Conservation (phyloP, 1,284 basidiomycete species). For the Tilletia caries region DNA sequence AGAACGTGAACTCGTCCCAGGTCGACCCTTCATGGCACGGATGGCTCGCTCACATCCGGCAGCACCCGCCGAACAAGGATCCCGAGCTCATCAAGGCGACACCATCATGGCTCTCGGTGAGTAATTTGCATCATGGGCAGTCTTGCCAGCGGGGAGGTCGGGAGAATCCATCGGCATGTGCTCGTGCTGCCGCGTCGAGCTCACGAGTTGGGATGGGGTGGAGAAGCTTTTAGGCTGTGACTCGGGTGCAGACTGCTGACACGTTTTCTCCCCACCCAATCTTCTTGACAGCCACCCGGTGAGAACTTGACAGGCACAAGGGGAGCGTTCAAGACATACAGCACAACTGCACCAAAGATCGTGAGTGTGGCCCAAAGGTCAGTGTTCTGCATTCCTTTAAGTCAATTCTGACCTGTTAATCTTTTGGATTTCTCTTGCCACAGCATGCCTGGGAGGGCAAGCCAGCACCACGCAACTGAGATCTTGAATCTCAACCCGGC, state of each 20-base stretch:
- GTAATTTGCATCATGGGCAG: too few relatives aligned
- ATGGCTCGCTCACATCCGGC: constrained; percentile 47
- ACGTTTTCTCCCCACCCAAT: too few relatives aligned
- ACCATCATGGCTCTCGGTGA: constrained; percentile 7
- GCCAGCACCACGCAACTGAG: constrained; percentile 7
- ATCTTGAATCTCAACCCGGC: too few relatives aligned
- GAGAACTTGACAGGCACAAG: constrained; percentile 51
- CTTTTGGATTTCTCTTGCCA: background rate
- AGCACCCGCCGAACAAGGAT: constrained; percentile 41
- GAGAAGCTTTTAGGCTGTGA: too few relatives aligned
- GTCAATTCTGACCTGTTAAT: background rate
- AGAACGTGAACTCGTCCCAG: constrained; percentile 46
- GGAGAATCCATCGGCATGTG: too few relatives aligned
- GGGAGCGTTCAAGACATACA: constrained; percentile 47
- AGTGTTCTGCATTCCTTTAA: background rate
- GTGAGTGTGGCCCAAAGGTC: constrained; percentile 24
- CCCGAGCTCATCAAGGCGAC: constrained; percentile 15
- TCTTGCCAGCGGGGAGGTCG: too few relatives aligned
- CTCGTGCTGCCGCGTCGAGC: too few relatives aligned
- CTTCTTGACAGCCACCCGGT: constrained; percentile 18
- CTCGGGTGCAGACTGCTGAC: too few relatives aligned
- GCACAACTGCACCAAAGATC: constrained; percentile 43
- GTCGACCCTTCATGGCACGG: constrained; percentile 50
- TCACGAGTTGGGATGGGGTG: too few relatives aligned
- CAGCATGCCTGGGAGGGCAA: constrained; percentile 9